Evolutionary conservation across 805 yeast genomes (phyloP).

Genomic region (Ogataea sp.): DNA sequence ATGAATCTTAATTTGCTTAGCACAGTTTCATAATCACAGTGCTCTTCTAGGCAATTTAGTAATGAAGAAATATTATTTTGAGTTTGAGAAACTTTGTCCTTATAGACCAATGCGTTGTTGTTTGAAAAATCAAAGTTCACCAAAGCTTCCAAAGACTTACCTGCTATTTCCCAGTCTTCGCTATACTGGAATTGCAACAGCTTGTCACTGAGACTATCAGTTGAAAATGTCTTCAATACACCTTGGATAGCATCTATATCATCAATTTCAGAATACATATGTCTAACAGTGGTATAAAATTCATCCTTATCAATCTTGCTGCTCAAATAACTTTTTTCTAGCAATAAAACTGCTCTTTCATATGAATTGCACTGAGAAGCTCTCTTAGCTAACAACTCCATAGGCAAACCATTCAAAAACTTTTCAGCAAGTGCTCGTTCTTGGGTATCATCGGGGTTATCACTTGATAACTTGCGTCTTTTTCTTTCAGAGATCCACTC

Average conservation of each 20-base stretch:
- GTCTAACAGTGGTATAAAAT: conserved; percentile 50
- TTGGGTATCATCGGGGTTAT: conserved; percentile 9
- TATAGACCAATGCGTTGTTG: conserved; percentile 9
- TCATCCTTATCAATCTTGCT: conserved; percentile 27
- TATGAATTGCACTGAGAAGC: conserved; percentile 79
- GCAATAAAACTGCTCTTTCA: conserved; percentile 79
- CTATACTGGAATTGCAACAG: conserved; percentile 75
- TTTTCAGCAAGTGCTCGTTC: conserved; percentile 30
- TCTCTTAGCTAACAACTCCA: conserved; percentile 62
- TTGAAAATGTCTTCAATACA: conserved; percentile 62
- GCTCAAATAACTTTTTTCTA: conserved; percentile 64
- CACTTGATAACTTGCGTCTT: conserved; percentile 16
- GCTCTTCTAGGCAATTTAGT: conserved; percentile 64
- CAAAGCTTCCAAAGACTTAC: conserved; percentile 70
- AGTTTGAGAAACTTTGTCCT: conserved; percentile 16
- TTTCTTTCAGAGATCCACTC: conserved; percentile 56
- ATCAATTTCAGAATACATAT: conserved; percentile 78
- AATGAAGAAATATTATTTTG: conserved; percentile 43
- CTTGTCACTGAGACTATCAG: conserved; percentile 64
- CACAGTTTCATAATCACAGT: conserved; percentile 66
- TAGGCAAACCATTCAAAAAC: conserved; percentile 52
- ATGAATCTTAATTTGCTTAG: conserved; percentile 38
- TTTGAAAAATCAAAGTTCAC: conserved; percentile 28
- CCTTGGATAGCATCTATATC: conserved; percentile 91
- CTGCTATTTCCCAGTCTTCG: conserved; percentile 81